Evolutionary conservation across 2,329 filamentous ascomycete genomes (phyloP).

Genomic region (Ceratocystis papillata): DNA sequence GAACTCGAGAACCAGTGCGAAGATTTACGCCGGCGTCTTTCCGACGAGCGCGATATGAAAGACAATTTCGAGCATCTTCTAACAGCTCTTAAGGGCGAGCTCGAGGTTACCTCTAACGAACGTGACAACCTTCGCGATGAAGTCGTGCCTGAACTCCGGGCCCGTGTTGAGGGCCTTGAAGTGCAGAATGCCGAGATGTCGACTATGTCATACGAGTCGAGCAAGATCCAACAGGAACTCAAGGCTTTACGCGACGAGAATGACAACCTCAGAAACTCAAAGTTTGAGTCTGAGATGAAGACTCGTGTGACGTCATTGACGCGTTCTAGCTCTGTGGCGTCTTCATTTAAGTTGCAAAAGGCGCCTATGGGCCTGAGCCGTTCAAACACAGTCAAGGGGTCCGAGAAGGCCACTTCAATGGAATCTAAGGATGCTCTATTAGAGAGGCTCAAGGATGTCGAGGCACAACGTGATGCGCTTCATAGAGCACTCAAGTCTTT

Average conservation of each 20-base stretch:
- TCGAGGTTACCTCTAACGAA: slow-evolving; percentile 74
- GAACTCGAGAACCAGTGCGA: slow-evolving; percentile 74
- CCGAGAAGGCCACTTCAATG: slow-evolving; percentile 26
- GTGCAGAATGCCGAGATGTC: slow-evolving; percentile 60
- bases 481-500: slow-evolving; percentile 78
- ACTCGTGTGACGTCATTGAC: slow-evolving; percentile 24
- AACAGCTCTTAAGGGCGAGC: slow-evolving; percentile 68
- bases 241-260: slow-evolving; percentile 59
- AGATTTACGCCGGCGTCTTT: slow-evolving; percentile 67
- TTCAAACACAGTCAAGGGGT: slow-evolving; percentile 47
- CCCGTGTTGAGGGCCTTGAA: slow-evolving; percentile 68
- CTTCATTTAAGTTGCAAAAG: slow-evolving; percentile 30
- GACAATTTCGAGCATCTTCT: slow-evolving; percentile 90
- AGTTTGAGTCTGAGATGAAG: slow-evolving; percentile 25
- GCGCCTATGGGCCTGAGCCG: slow-evolving; percentile 38
- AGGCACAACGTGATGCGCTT: slow-evolving; percentile 84
- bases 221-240: slow-evolving; percentile 79
- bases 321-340: slow-evolving; percentile 30
- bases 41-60: slow-evolving; percentile 77
- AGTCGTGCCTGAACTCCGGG: slow-evolving; percentile 65
- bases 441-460: slow-evolving; percentile 81
- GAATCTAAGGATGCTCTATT: slow-evolving; percentile 59
- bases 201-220: slow-evolving; percentile 65
- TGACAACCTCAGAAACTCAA: slow-evolving; percentile 42
- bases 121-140: slow-evolving; percentile 86